A percentile compares a stretch with the other conserved stretches of the same genome.
Conservation (phyloP, 2,329 filamentous ascomycete genomes). For the Pseudogymnoascus pannorum region DNA sequence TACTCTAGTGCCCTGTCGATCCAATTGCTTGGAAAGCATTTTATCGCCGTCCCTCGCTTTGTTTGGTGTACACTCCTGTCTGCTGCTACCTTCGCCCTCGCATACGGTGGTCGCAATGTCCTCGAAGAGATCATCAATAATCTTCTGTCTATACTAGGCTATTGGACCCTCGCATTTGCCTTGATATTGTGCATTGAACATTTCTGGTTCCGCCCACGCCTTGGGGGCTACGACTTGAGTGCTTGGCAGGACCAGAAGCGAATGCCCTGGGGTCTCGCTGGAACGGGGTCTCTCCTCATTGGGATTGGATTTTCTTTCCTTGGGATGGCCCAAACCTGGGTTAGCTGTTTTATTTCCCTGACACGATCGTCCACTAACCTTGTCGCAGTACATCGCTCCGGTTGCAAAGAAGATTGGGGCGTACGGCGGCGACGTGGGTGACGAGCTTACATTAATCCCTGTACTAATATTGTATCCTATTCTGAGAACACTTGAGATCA, state of each 20-base stretch:
- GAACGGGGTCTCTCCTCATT: constrained; percentile 12
- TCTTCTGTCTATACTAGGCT: constrained; percentile 19
- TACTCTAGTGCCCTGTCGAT: constrained; percentile 21
- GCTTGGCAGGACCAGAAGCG: constrained; percentile 20
- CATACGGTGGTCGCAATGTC: constrained; percentile 18
- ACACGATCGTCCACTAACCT: neutral
- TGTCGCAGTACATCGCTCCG: neutral
- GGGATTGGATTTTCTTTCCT: constrained; percentile 16
- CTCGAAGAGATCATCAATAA: constrained; percentile 20
- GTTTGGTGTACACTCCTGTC: constrained; percentile 19
- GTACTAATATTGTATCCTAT: neutral
- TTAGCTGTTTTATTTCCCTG: neutral
- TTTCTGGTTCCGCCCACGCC: constrained; percentile 18
- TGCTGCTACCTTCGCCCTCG: constrained; percentile 14
- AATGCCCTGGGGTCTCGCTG: constrained; percentile 19
- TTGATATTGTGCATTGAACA: constrained; percentile 18
- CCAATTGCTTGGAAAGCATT: constrained; percentile 18
- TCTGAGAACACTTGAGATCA: neutral
- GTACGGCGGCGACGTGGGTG: neutral
- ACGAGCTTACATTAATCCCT: neutral
- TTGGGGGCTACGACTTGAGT: constrained; percentile 18
- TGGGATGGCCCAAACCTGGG: constrained; percentile 22
- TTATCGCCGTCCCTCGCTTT: constrained; percentile 20
- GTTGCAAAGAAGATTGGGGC: neutral
- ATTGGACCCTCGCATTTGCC: constrained; percentile 21